phyloP scores from a whole-genome alignment of 306 rosid species.

The Gastrolobium bilobum region DNA sequence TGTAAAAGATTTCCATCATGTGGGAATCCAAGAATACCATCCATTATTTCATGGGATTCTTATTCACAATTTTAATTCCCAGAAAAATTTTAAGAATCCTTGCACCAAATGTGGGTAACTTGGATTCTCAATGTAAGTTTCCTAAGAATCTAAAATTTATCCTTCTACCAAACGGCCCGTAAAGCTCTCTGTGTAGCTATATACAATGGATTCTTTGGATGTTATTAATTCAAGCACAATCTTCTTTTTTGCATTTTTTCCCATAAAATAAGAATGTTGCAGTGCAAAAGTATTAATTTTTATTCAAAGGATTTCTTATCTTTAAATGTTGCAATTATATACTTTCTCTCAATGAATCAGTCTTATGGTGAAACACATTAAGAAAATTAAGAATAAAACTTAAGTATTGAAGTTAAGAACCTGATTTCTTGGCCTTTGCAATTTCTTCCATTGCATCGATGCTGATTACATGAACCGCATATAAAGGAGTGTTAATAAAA shows the following conservation, averaged over 20 bases:
- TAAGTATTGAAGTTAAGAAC: constrained; percentile 55
- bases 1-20: too few species aligned
- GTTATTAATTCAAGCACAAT: constrained; percentile 11
- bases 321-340: constrained; percentile 1
- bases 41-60: too few species aligned
- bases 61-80: too few species aligned
- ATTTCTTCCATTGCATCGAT: constrained; percentile 97
- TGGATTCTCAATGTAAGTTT: too few species aligned
- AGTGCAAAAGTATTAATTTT: not conserved
- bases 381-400: constrained; percentile 31
- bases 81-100: too few species aligned
- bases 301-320: constrained; percentile 10
- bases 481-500: constrained; percentile 89
- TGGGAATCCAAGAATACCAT: too few species aligned
- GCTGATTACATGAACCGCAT: constrained; percentile 98
- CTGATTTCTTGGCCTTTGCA: constrained; percentile 89
- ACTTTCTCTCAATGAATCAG: constrained; percentile 13
- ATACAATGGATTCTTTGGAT: not conserved
- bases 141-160: too few species aligned
- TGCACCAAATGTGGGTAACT: too few species aligned
- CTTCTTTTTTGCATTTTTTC: constrained; percentile 5
- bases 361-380: constrained; percentile 8
- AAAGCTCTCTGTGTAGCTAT: too few species aligned
- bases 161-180: too few species aligned
- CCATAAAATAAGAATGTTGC: not conserved